phyloP scores from a whole-genome alignment of 2,329 filamentous ascomycete genomes.

The Juglanconis oblonga region DNA sequence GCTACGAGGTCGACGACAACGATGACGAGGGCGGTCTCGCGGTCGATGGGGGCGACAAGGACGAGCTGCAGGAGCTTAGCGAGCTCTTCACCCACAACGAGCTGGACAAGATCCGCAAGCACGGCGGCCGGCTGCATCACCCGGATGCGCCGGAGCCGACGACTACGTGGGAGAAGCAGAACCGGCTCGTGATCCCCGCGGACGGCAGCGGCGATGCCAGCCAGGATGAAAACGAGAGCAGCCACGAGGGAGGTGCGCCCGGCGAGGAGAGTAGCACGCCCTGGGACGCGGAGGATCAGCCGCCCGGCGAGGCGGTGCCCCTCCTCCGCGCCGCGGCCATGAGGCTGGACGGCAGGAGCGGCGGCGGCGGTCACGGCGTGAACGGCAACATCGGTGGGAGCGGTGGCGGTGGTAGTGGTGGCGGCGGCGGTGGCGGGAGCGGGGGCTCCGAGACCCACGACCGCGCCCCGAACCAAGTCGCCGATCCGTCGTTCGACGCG shows the following conservation, averaged over 20 bases:
- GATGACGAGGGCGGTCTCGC: constrained; percentile 13
- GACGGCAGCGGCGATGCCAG: constrained; percentile 11
- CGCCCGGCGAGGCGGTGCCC: not conserved
- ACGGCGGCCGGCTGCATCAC: constrained; percentile 62
- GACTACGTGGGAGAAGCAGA: constrained; percentile 36
- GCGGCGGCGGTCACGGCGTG: too few species aligned
- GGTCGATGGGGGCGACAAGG: constrained; percentile 35
- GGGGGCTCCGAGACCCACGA: too few species aligned
- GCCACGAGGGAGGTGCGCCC: constrained; percentile 17
- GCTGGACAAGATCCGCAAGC: constrained; percentile 59
- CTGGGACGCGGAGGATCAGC: constrained; percentile 3
- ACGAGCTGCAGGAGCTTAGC: constrained; percentile 63
- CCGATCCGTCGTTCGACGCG: not conserved
- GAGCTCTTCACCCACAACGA: constrained; percentile 70
- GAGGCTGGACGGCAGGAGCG: too few species aligned
- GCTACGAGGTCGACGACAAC: constrained; percentile 26
- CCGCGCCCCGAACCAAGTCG: not conserved
- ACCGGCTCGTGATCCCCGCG: constrained; percentile 35
- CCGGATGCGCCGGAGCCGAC: constrained; percentile 39
- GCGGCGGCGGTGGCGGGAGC: too few species aligned
- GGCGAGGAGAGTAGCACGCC: not conserved
- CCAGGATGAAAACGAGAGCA: constrained; percentile 1
- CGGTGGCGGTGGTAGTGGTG: too few species aligned
- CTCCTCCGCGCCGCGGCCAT: too few species aligned
- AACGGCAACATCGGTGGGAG: too few species aligned